These are phyloP conservation scores for Pythium sp. DNA, from an alignment of 352 stramenopile genomes.

Conservation along the genomic window DNA sequence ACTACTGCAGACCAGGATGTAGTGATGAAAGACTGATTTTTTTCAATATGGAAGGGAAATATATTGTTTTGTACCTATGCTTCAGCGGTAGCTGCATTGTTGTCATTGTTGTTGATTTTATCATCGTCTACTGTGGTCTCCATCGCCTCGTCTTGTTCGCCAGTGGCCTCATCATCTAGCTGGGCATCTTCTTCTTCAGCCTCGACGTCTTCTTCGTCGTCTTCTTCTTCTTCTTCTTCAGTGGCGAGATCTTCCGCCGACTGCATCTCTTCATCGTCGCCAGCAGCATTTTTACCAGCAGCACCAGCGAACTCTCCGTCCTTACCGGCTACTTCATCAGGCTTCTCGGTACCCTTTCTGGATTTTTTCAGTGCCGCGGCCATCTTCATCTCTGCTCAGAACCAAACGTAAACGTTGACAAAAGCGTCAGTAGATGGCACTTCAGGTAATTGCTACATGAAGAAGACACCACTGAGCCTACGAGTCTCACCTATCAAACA, in stretches of 20 bases:
- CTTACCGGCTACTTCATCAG: background rate
- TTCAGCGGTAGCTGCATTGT: background rate
- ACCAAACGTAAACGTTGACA: background rate
- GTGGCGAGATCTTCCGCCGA: conserved; percentile 27
- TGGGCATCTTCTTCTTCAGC: background rate
- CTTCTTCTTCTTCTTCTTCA: conserved; percentile 7
- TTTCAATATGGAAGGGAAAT: conserved; percentile 6
- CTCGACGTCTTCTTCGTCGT: background rate
- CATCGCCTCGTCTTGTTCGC: conserved; percentile 4
- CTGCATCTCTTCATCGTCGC: conserved; percentile 40
- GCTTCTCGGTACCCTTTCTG: conserved; percentile 25
- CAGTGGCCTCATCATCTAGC: background rate
- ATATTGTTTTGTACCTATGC: conserved; percentile 1
- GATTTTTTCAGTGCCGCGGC: conserved; percentile 32
- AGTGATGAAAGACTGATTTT: conserved; percentile 41
- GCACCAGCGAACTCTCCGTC: conserved; percentile 23
- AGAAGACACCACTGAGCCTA: background rate
- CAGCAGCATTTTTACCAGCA: conserved; percentile 22
- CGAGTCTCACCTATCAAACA: conserved; percentile 59
- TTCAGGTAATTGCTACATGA: background rate
- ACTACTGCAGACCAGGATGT: conserved; percentile 22
- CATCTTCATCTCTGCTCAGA: conserved; percentile 43
- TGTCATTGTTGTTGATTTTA: background rate
- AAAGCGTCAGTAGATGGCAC: background rate
- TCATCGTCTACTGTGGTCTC: conserved; percentile 4